Conservation (phyloP, 805 yeast genomes). For the Yarrowia porcina region DNA sequence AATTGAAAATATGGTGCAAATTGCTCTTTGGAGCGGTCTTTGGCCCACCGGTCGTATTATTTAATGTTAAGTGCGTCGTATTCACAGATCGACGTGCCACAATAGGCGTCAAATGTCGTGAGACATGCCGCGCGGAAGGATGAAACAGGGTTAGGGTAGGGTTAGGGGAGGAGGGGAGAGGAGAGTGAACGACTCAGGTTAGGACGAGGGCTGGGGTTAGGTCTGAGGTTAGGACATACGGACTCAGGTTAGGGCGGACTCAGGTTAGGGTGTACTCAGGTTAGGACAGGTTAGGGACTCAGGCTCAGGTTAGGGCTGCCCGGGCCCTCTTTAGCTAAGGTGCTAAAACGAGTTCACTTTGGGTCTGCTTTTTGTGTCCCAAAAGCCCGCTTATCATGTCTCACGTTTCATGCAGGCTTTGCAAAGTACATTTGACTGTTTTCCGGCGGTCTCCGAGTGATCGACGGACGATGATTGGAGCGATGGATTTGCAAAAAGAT, state of each 20-base stretch:
- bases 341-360: no score
- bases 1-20: no score
- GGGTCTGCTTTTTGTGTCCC: no score
- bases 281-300: no score
- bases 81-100: neutral
- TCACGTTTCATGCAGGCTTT: neutral
- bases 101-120: neutral
- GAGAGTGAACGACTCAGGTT: no score
- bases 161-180: no score
- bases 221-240: no score
- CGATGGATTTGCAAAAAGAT: neutral
- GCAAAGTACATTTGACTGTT: neutral
- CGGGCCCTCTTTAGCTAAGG: neutral
- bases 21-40: no score
- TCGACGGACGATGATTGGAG: neutral
- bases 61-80: neutral
- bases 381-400: neutral
- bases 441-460: neutral
- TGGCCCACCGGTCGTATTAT: neutral
- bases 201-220: no score
- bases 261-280: no score
- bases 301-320: neutral
- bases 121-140: neutral
- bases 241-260: no score
- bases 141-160: no score